phyloP scores from a whole-genome alignment of 2,329 filamentous ascomycete genomes.

The Ceratocystis diversiconidia region DNA sequence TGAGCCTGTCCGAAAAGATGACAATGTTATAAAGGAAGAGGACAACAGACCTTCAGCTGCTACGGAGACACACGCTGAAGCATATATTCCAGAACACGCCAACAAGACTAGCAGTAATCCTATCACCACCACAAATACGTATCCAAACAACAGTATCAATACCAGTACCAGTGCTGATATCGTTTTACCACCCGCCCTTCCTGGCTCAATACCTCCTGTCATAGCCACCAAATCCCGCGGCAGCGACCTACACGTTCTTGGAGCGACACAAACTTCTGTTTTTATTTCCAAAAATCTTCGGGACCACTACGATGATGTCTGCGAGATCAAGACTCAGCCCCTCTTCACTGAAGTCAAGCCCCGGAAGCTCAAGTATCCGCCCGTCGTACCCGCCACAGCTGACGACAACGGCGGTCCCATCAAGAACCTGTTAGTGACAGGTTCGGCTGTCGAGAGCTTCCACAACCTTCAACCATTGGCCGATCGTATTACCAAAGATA shows the following conservation, averaged over 20 bases:
- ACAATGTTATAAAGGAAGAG: not conserved
- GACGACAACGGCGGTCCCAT: slow-evolving; percentile 39
- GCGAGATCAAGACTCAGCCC: slow-evolving; percentile 12
- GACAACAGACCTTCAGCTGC: not conserved
- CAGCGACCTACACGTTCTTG: slow-evolving; percentile 15
- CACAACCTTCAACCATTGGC: slow-evolving; percentile 44
- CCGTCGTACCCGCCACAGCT: slow-evolving; percentile 16
- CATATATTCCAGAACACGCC: not conserved
- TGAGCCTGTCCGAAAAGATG: not conserved
- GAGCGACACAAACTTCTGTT: slow-evolving; percentile 13
- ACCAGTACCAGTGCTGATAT: not conserved
- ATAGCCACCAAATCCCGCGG: slow-evolving; percentile 6
- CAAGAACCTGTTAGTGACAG: slow-evolving; percentile 56
- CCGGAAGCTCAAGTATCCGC: slow-evolving; percentile 19
- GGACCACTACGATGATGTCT: slow-evolving; percentile 19
- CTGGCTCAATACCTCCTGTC: slow-evolving; percentile 9
- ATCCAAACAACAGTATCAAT: not conserved
- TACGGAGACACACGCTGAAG: not conserved
- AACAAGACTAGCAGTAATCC: not conserved
- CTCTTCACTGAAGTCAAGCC: slow-evolving; percentile 14
- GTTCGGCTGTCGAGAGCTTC: slow-evolving; percentile 38
- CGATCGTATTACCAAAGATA: slow-evolving; percentile 51
- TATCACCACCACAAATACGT: not conserved
- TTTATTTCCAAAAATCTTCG: slow-evolving; percentile 17
- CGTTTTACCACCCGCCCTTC: not conserved